Conservation (phyloP, 805 yeast genomes). For the Candida insectorum region DNA sequence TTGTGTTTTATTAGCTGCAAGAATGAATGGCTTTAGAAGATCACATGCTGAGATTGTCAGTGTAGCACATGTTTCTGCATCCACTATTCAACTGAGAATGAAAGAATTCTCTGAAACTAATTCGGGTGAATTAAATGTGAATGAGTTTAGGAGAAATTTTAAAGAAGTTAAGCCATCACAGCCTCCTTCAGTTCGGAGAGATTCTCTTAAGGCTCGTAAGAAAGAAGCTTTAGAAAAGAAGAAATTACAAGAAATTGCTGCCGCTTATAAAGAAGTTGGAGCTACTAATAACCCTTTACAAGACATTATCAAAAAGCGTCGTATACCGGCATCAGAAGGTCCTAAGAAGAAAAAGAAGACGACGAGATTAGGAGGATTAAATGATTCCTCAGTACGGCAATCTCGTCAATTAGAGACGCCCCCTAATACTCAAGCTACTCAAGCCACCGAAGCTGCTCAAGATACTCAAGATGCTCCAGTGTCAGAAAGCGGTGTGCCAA, state of each 20-base stretch:
- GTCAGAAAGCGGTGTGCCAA: too few species aligned
- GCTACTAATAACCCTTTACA: background rate
- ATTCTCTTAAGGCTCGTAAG: background rate
- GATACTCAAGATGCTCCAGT: too few species aligned
- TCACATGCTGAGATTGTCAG: conserved; percentile 93
- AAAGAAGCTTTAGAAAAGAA: too few species aligned
- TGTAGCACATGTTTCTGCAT: conserved; percentile 92
- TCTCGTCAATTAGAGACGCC: too few species aligned
- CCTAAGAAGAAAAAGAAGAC: too few species aligned
- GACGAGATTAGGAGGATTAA: too few species aligned
- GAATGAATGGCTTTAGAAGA: conserved; percentile 93
- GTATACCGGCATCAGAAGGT: too few species aligned
- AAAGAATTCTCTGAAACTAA: conserved; percentile 81
- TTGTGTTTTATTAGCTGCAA: conserved; percentile 84
- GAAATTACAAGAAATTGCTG: background rate
- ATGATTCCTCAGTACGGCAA: too few species aligned
- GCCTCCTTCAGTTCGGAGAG: conserved; percentile 74
- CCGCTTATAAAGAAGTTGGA: conserved; percentile 39
- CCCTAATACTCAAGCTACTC: too few species aligned
- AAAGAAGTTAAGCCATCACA: conserved; percentile 43
- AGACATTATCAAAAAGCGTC: background rate
- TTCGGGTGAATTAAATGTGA: conserved; percentile 70
- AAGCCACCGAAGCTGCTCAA: too few species aligned
- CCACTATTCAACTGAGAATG: conserved; percentile 84
- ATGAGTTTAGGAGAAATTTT: conserved; percentile 59